Percentiles rank a stretch among this genome's conserved stretches.
Evolutionary conservation across 495 filamentous ascomycete species (phyloP).

Genomic region (Trichocladium antarcticum): DNA sequence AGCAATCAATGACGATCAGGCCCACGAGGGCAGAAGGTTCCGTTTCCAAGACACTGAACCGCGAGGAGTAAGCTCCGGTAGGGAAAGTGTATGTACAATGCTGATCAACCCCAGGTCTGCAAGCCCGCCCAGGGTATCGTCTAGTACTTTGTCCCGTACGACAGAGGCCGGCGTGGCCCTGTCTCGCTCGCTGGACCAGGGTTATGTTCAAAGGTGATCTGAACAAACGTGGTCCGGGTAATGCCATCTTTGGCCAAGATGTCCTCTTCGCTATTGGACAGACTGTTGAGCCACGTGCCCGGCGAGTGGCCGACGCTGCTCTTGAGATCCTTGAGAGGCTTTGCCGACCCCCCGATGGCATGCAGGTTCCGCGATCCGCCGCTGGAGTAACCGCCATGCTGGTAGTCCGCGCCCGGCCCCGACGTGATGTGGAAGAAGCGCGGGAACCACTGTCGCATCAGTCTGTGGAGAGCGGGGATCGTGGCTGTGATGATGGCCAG

Average conservation of each 20-base stretch:
- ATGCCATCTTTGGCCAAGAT: conserved; percentile 7
- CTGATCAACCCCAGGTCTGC: no score
- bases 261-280: conserved; percentile 8
- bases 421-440: conserved; percentile 3
- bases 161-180: no score
- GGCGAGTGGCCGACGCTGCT: background rate
- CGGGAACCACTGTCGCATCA: conserved; percentile 15
- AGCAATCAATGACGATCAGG: no score
- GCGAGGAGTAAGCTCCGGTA: no score
- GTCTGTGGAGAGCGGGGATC: conserved; percentile 13
- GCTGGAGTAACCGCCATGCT: background rate
- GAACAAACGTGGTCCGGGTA: conserved; percentile 2
- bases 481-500: conserved; percentile 33
- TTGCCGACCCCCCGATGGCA: background rate
- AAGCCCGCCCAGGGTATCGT: no score
- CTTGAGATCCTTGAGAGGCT: conserved; percentile 1
- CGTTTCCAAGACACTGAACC: no score
- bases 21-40: no score
- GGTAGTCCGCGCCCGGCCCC: background rate
- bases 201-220: background rate
- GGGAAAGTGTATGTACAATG: no score
- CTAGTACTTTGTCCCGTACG: no score
- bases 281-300: conserved; percentile 1
- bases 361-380: background rate
- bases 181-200: no score